Evolutionary conservation across 306 rosid genomes (phyloP).

Genomic region (Quercus rubra): DNA sequence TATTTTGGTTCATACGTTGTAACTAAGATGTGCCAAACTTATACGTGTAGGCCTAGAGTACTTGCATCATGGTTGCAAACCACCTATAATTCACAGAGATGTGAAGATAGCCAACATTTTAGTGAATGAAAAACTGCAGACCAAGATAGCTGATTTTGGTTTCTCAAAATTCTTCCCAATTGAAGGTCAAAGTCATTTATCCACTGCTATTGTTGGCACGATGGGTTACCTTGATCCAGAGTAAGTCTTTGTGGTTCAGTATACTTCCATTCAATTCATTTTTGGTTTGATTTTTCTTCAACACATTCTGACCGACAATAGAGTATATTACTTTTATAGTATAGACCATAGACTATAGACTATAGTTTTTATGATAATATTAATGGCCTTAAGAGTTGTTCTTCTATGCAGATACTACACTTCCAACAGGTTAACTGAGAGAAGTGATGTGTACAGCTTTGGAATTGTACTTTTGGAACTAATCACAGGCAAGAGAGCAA

Average conservation of each 20-base stretch:
- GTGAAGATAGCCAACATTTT: constrained; percentile 31
- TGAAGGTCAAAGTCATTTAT: constrained; percentile 18
- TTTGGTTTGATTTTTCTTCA: too few relatives aligned
- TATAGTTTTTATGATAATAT: too few relatives aligned
- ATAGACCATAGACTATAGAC: too few relatives aligned
- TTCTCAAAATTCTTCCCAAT: constrained; percentile 15
- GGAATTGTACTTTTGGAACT: constrained; percentile 25
- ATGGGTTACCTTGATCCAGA: constrained; percentile 30
- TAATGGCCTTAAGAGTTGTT: background rate
- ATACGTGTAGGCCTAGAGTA: constrained; percentile 7
- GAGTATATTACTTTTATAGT: too few relatives aligned
- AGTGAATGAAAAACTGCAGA: constrained; percentile 26
- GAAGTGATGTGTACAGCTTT: constrained; percentile 28
- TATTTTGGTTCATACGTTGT: background rate
- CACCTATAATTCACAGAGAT: constrained; percentile 24
- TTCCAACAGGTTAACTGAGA: constrained; percentile 11
- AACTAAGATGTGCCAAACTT: background rate
- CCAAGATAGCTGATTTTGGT: constrained; percentile 31
- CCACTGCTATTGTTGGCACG: constrained; percentile 24
- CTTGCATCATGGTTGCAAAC: constrained; percentile 24
- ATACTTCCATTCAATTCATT: background rate
- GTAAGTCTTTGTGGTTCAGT: constrained; percentile 11
- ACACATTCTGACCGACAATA: too few relatives aligned
- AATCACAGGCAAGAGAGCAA: constrained; percentile 22
- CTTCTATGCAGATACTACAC: background rate